Conservation (phyloP, 2,329 filamentous ascomycete genomes). For the Claviceps sp. region DNA sequence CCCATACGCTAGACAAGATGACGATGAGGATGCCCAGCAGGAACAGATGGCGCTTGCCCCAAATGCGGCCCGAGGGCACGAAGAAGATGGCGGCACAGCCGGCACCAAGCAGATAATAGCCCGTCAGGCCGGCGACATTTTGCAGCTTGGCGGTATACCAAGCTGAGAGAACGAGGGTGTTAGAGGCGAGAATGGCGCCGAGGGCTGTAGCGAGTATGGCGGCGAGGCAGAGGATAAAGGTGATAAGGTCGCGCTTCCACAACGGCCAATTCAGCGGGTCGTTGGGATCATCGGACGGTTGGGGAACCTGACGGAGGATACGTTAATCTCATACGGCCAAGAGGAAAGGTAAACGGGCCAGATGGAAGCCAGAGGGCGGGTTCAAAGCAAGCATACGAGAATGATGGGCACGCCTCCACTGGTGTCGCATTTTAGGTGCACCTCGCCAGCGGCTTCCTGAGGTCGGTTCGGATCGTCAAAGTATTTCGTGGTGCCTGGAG, state of each 20-base stretch:
- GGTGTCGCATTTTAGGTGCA: conserved; percentile 57
- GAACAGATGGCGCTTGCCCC: conserved; percentile 86
- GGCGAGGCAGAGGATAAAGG: conserved; percentile 62
- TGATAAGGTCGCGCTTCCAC: conserved; percentile 72
- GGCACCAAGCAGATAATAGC: conserved; percentile 75
- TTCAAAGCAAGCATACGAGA: conserved; percentile 38
- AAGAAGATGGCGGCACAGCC: conserved; percentile 72
- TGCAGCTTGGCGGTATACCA: conserved; percentile 55
- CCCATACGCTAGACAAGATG: conserved; percentile 66
- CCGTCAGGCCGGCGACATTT: conserved; percentile 69
- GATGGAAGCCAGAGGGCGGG: too few relatives aligned
- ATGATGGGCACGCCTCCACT: conserved; percentile 58
- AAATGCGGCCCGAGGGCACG: conserved; percentile 76
- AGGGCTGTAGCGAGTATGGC: conserved; percentile 76
- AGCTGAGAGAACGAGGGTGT: conserved; percentile 64
- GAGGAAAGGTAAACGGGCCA: too few relatives aligned
- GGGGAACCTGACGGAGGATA: conserved; percentile 39
- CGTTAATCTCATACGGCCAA: too few relatives aligned
- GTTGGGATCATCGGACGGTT: conserved; percentile 82
- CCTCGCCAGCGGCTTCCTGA: conserved; percentile 25
- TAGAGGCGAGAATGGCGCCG: conserved; percentile 76
- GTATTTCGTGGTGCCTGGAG: conserved; percentile 48
- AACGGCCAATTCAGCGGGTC: conserved; percentile 80
- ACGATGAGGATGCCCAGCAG: conserved; percentile 63
- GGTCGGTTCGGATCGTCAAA: conserved; percentile 44